These are phyloP conservation scores for Metschnikowia vanudenii DNA, from an alignment of 805 yeast genomes.

Conservation along the genomic window DNA sequence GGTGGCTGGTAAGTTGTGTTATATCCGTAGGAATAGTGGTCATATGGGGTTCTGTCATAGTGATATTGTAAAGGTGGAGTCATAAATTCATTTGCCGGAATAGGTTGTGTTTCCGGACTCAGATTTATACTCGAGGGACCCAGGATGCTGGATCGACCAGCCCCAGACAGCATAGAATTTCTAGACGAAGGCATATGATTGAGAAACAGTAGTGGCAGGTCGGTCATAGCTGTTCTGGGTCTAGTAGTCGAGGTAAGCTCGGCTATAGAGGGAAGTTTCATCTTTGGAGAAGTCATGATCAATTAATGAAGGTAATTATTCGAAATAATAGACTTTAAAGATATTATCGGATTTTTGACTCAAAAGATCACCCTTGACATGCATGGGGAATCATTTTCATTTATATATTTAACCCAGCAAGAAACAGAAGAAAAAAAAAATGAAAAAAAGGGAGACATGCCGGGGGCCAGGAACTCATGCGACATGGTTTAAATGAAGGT, in stretches of 20 bases:
- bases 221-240: neutral
- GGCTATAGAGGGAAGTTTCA: conserved; percentile 21
- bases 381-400: neutral
- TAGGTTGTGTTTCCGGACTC: conserved; percentile 1
- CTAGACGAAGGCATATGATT: neutral
- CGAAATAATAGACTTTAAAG: too few relatives aligned
- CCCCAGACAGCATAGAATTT: neutral
- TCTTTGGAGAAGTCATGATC: conserved; percentile 9
- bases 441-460: neutral
- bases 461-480: neutral
- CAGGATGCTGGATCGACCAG: conserved; percentile 4
- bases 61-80: neutral
- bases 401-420: neutral
- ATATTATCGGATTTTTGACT: too few relatives aligned
- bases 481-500: neutral
- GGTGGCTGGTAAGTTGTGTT: neutral
- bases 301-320: neutral
- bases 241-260: conserved; percentile 16
- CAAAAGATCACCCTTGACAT: too few relatives aligned
- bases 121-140: conserved; percentile 1
- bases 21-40: neutral
- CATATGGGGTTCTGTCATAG: neutral
- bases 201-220: conserved; percentile 2
- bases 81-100: neutral
- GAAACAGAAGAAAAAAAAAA: too few relatives aligned